Base-by-base conservation (phyloP, 352 stramenopile species). In the Phytophthora macrochlamydospora region DNA sequence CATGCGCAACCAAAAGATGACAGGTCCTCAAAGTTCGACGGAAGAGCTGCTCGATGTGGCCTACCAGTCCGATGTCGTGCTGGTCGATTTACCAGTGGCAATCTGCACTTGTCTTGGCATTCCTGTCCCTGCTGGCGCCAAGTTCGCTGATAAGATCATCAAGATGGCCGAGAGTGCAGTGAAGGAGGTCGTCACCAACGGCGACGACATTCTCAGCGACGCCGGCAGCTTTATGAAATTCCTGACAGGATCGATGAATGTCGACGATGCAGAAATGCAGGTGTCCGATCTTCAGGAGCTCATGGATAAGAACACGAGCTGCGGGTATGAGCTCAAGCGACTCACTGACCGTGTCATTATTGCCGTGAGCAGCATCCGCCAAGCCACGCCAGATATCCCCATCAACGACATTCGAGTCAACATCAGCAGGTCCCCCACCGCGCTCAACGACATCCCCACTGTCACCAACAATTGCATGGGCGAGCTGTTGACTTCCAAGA, bases 51-150 rank as follows among this genome's bases (percentile, higher is more conserved):
- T 67, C 5, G 43, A 29, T 5, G 59, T 54, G 28, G 59, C 59
- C 0, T 67, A 67, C 12, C 59, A 67, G 31, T 37, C 59, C 1
- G 59, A 67, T 24, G 59, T 61, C 32, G 51, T 67, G 8, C 51
- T 67, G 33, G 70, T 85, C 7, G 77, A 69, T 7, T 43, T 83
- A 49, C 43, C 43, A 3, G 43, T 49, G 7, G 43, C 43, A 49
- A 49, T 49, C 9, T 49, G 43, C 14, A 49, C 13, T 28, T 49
- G 43, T 49, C 43, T 49, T 7, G 43, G 43, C 11, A 49, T 49
- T 24, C 43, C 43, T 11, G 43, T 49, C 12, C 43, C 43, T 49
- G 43, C 43, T 4, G 43, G 43, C 8, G 43, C 43, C 13, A 49
- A 49, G 7, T 49, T 49, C 29, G 43, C 43, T 29, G 14, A 28